Conservation (phyloP, 805 yeast genomes). For the Starmerella floricola region DNA sequence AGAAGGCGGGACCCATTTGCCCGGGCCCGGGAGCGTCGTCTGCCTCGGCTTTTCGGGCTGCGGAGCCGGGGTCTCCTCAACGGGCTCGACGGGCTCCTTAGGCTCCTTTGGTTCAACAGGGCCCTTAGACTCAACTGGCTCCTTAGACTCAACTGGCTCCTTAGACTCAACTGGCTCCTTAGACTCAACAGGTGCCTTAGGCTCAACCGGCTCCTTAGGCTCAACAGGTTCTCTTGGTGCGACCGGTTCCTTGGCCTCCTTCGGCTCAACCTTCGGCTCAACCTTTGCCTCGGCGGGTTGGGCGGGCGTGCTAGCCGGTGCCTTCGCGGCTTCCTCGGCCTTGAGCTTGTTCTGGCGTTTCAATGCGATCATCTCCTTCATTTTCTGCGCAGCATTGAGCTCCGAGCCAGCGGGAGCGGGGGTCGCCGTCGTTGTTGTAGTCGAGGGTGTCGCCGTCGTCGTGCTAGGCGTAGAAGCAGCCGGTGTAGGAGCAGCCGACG, state of each 20-base stretch:
- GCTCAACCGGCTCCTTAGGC: constrained; percentile 6
- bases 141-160: neutral
- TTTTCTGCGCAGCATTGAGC: constrained; percentile 10
- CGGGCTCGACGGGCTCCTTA: neutral
- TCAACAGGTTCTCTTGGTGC: constrained; percentile 5
- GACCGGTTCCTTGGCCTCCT: constrained; percentile 1
- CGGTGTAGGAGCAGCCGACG: constrained; percentile 4
- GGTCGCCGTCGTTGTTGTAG: neutral
- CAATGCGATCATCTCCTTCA: constrained; percentile 12
- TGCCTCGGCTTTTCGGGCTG: neutral
- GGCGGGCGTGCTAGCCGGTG: constrained; percentile 2
- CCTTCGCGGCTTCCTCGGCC: constrained; percentile 18
- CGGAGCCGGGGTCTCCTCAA: constrained; percentile 1
- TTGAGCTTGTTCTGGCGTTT: constrained; percentile 5
- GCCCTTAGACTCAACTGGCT: no score
- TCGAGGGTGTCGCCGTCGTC: no score
- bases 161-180: constrained; percentile 7
- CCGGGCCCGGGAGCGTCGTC: neutral
- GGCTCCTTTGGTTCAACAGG: neutral
- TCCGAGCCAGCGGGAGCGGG: constrained; percentile 3
- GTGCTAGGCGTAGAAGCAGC: no score
- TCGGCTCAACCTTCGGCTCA: constrained; percentile 9
- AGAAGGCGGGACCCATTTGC: constrained; percentile 4
- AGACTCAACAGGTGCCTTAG: constrained; percentile 4
- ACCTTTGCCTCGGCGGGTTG: constrained; percentile 5